Conservation (phyloP, 176 grass and related monocot species). For the Cenchrus americanus region DNA sequence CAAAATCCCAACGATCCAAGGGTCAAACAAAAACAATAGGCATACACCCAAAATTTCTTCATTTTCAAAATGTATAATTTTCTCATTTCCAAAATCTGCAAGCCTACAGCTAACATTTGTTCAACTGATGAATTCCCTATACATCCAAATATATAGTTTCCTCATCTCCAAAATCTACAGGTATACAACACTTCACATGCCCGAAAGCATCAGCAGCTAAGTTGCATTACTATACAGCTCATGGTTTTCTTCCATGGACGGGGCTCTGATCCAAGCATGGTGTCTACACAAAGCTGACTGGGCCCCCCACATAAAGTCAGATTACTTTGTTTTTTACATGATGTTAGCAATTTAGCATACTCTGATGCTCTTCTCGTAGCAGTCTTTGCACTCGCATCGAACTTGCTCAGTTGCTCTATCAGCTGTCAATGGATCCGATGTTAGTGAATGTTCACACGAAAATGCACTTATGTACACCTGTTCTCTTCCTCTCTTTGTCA, state of each 20-base stretch:
- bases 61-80: too few species aligned
- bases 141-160: background rate
- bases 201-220: background rate
- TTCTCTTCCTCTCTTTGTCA: background rate
- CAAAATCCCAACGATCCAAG: background rate
- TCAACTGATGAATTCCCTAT: background rate
- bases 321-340: constrained; percentile 13
- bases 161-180: background rate
- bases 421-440: background rate
- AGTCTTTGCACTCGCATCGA: background rate
- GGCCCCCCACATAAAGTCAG: background rate
- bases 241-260: background rate
- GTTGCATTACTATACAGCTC: constrained; percentile 1
- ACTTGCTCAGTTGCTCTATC: background rate
- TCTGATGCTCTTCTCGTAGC: background rate
- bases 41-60: too few species aligned
- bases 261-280: background rate
- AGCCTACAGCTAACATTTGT: background rate
- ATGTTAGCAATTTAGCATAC: background rate
- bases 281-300: background rate
- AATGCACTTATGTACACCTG: constrained; percentile 29
- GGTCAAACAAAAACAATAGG: background rate
- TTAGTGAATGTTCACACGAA: constrained; percentile 2
- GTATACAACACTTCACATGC: background rate
- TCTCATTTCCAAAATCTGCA: background rate